phyloP scores from a whole-genome alignment of 352 stramenopile species.

The Hyphochytrium catenoides region DNA sequence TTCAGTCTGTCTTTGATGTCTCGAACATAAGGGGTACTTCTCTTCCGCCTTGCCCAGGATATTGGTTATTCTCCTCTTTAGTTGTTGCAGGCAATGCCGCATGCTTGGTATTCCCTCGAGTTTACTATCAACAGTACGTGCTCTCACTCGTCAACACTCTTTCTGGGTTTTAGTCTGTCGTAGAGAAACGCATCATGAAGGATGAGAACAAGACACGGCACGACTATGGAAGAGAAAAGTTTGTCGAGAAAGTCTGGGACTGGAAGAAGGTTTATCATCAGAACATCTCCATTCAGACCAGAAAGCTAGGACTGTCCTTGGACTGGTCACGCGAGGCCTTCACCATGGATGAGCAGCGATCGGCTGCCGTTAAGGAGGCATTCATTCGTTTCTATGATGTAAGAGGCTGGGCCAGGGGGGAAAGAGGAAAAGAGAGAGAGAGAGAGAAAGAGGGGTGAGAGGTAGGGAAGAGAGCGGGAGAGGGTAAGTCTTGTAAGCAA shows the following conservation, averaged over 20 bases:
- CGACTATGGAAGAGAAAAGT: slow-evolving; percentile 70
- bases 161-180: slow-evolving; percentile 44
- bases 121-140: slow-evolving; percentile 6
- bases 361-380: slow-evolving; percentile 82
- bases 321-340: slow-evolving; percentile 95
- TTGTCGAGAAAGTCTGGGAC: slow-evolving; percentile 81
- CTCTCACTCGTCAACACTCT: too few species aligned
- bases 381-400: slow-evolving; percentile 78
- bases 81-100: neutral
- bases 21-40: too few species aligned
- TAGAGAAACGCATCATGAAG: slow-evolving; percentile 64
- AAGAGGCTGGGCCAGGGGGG: too few species aligned
- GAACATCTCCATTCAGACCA: slow-evolving; percentile 60
- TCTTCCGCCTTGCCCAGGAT: slow-evolving; percentile 5
- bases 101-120: neutral
- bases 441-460: too few species aligned
- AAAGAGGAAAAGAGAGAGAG: too few species aligned
- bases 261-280: slow-evolving; percentile 84
- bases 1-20: too few species aligned
- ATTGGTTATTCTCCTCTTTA: neutral
- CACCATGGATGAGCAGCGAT: slow-evolving; percentile 97
- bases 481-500: too few species aligned
- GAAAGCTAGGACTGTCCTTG: slow-evolving; percentile 76
- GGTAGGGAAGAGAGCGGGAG: too few species aligned
- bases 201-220: slow-evolving; percentile 49